These are phyloP conservation scores for Flaveria linearis DNA, from an alignment of 129 eudicot species.

Conservation along the genomic window DNA sequence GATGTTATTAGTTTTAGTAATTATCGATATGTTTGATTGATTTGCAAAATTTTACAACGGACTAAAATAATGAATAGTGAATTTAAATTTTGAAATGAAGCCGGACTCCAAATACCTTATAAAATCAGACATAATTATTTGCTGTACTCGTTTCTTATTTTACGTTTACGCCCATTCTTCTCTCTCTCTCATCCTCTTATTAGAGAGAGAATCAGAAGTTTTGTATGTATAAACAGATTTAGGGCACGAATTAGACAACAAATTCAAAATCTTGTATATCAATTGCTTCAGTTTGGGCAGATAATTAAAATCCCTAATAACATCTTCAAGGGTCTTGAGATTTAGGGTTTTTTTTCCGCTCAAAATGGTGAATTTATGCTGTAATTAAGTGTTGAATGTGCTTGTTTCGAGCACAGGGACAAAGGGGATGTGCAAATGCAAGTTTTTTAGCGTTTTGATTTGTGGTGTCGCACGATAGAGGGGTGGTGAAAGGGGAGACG, in stretches of 20 bases:
- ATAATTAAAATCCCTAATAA: conserved; percentile 32
- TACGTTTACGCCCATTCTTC: background rate
- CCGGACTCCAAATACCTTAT: conserved; percentile 38
- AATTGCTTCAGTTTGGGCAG: conserved; percentile 5
- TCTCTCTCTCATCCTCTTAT: conserved; percentile 15
- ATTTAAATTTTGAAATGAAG: conserved; percentile 25
- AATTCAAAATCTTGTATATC: conserved; percentile 2
- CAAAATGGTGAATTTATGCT: background rate
- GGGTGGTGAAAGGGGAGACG: conserved; percentile 3
- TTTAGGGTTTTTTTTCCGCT: conserved; percentile 22
- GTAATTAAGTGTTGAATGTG: background rate
- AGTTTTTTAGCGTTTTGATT: conserved; percentile 27
- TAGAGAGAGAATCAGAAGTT: conserved; percentile 28
- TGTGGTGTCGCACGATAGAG: conserved; percentile 16
- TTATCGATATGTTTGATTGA: too few relatives aligned
- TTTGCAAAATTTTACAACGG: too few relatives aligned
- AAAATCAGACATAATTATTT: conserved; percentile 24
- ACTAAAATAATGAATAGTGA: background rate
- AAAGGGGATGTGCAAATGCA: background rate
- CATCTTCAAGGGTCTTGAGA: conserved; percentile 22
- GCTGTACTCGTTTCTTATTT: conserved; percentile 4
- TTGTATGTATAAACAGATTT: conserved; percentile 2
- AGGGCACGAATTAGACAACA: conserved; percentile 30
- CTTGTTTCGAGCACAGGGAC: conserved; percentile 4
- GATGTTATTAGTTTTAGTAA: too few relatives aligned